phyloP scores from a whole-genome alignment of 768 basidiomycete species.

The Tricholoma matsutake region DNA sequence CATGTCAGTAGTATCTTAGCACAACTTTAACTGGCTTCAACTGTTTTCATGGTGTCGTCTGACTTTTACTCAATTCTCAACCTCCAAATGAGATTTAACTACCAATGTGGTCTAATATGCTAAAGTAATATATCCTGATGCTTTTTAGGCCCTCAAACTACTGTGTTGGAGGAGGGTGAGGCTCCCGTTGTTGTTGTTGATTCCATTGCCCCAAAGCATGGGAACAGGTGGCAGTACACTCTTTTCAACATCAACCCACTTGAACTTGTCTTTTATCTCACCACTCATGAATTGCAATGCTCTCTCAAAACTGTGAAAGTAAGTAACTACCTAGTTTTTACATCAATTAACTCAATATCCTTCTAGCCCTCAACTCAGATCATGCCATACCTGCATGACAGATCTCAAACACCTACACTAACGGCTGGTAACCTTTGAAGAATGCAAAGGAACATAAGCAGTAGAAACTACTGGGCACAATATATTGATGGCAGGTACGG shows the following conservation, averaged over 20 bases:
- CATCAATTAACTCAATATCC: neutral
- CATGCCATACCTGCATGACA: no score
- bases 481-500: neutral
- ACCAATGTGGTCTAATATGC: neutral
- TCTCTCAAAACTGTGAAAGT: neutral
- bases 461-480: no score
- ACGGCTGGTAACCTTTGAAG: no score
- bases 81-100: neutral
- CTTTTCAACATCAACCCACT: neutral
- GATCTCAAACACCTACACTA: neutral
- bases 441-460: neutral
- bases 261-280: neutral
- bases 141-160: neutral
- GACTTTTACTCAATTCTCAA: neutral
- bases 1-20: neutral
- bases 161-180: neutral
- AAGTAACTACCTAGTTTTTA: no score
- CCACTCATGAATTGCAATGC: neutral
- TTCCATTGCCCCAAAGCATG: neutral
- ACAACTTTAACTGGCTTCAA: neutral
- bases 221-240: neutral
- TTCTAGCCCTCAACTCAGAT: neutral
- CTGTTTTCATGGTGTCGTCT: neutral
- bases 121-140: neutral
- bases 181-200: neutral